Evolutionary conservation across 2,329 filamentous ascomycete genomes (phyloP).

Genomic region (Fusarium stilboides): DNA sequence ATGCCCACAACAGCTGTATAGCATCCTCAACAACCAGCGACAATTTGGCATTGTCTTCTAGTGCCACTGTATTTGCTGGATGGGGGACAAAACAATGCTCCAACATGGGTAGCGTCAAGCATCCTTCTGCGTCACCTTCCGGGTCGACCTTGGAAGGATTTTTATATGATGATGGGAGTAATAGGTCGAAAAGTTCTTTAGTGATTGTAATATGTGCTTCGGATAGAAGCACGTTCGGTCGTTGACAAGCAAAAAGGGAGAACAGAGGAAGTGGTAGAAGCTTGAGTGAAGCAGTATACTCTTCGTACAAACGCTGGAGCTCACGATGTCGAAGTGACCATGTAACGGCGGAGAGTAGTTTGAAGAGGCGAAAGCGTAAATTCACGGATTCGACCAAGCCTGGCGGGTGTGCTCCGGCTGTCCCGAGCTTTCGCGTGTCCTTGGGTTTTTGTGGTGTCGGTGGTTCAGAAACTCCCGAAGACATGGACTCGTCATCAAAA

Average conservation of each 20-base stretch:
- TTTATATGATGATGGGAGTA: constrained; percentile 60
- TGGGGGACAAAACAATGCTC: constrained; percentile 75
- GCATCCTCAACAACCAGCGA: constrained; percentile 78
- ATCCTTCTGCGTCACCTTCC: constrained; percentile 55
- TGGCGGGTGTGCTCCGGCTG: constrained; percentile 44
- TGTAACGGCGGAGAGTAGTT: constrained; percentile 65
- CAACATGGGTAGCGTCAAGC: constrained; percentile 63
- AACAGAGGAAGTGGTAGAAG: constrained; percentile 73
- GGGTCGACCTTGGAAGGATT: constrained; percentile 59
- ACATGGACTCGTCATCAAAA: constrained; percentile 69
- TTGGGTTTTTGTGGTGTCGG: constrained; percentile 61
- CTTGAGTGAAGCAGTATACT: constrained; percentile 70
- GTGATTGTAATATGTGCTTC: constrained; percentile 62
- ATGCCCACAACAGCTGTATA: constrained; percentile 66
- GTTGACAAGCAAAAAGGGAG: constrained; percentile 64
- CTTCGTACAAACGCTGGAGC: constrained; percentile 71
- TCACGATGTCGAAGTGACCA: constrained; percentile 62
- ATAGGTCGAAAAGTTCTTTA: constrained; percentile 61
- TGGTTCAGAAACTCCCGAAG: constrained; percentile 63
- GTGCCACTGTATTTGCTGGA: constrained; percentile 72
- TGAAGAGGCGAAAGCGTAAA: constrained; percentile 75
- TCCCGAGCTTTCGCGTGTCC: constrained; percentile 39
- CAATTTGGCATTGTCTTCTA: constrained; percentile 80
- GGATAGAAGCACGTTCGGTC: constrained; percentile 54
- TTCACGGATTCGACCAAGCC: constrained; percentile 68